These are phyloP conservation scores for Puccinellia tenuiflora DNA, from an alignment of 176 grass and related monocot species.

Conservation along the genomic window DNA sequence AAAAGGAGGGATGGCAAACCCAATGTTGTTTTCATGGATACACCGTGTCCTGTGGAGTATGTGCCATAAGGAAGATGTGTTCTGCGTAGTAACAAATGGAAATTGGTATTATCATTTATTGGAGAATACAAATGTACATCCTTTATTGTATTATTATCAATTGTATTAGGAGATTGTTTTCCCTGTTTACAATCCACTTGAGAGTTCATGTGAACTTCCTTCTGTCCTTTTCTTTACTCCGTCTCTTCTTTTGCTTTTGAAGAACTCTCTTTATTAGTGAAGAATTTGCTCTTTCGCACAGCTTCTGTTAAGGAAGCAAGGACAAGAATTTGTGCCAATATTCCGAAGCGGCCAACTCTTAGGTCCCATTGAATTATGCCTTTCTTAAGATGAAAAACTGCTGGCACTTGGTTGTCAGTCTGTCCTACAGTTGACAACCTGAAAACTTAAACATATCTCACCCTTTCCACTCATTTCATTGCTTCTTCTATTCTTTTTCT, in stretches of 20 bases:
- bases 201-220: not conserved
- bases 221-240: not conserved
- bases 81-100: no score
- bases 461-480: not conserved
- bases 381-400: not conserved
- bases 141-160: no score
- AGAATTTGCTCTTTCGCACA: not conserved
- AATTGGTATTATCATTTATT: no score
- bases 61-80: no score
- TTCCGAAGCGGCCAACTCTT: not conserved
- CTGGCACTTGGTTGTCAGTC: not conserved
- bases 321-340: not conserved
- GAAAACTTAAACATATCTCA: not conserved
- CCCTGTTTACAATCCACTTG: not conserved
- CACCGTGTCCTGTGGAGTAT: not conserved
- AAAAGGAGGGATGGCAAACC: not conserved
- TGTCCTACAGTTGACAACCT: not conserved
- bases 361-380: not conserved
- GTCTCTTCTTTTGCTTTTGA: not conserved
- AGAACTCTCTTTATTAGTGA: not conserved
- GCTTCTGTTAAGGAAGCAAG: not conserved
- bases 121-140: not conserved
- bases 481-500: not conserved
- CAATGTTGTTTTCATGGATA: slow-evolving; percentile 39
- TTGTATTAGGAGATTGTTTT: not conserved